Evolutionary conservation across 129 eudicot species (phyloP), one percentile per base, ranked within the genome.

Genomic region (Apium graveolens): DNA sequence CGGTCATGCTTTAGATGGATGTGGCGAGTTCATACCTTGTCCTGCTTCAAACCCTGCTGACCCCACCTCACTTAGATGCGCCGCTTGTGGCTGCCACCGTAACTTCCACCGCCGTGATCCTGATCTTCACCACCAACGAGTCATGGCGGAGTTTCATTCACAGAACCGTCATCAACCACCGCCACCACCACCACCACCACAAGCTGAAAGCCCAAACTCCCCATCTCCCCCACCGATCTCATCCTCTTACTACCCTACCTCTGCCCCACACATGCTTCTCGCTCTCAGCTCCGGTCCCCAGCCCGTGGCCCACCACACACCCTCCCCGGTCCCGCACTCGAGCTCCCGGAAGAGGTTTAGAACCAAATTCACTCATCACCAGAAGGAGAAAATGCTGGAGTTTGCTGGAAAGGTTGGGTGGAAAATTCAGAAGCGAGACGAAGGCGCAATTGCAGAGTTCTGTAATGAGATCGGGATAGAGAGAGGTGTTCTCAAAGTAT

Each of bases 31-130:
- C 81, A 90, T 95, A 95, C 93, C 96, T 24, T 79, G 92, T 14
- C 88, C 90, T 6, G 48, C 89, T 1, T 73, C 92, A 12, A 78
- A 79, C 41, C 97, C 92, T 27, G 13, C 89, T 57, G 92, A 90
- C 87, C 97, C 96, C 55, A 88, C 97, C 24, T 87, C 97, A 4
- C 80, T 95, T 14, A 90, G 82, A 81, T 95, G 99, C 78, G 99
- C 97, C 37, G 99, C 99, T 0, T 91, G 98, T 35, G 97, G 97
- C 6, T 95, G 98, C 83, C 97, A 95, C 88, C 98, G 98, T 27
- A 95, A 95, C 69, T 95, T 95, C 90, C 99, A 95, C 89, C 97
- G 99, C 84, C 98, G 98, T 29, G 97, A 91, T 17, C 92, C 97
- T 1, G 95, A 88, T 10, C 79, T 82, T 87, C 80, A 37, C 77